Base-by-base conservation (phyloP, 2,329 filamentous ascomycete genomes). In the Penicillium glabrum region DNA sequence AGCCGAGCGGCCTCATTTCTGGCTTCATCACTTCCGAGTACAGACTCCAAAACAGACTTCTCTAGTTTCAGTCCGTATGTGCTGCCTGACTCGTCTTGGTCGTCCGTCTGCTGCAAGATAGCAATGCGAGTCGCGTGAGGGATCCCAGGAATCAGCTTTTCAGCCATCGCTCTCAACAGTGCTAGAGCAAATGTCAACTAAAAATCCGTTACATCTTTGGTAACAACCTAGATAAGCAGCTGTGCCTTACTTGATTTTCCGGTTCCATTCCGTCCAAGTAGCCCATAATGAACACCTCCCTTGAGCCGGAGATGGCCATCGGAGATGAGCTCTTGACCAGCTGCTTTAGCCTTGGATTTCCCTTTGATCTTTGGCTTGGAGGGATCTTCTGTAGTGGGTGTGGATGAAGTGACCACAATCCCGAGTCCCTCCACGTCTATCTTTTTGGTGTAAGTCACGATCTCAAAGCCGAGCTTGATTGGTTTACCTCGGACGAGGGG, bases 181-280 rank as follows among this genome's bases (percentile, higher is more conserved):
- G 89, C 87, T 89, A 46, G 3, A 7, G 1, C 5, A 14, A 41
- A 11, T 23, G 39, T 41, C 39, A 41, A 23, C 5, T 1, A 23
- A 14, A 23, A 6, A 2, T 21, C n/a, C 24, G 24, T 24, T 26
- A 13, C 26, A 39, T 21, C 26, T 23, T 27, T 23, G 21, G 27
- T 10, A 52, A 53, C 27, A 61, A 51, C 48, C 61, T 47, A 35
- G 13, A 37, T 16, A 26, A 13, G 16, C 2, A 16, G 23, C 2
- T 39, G 5, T 31, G 46, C 54, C 67, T 23, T 73, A 88, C 86
- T 93, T 4, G 89, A 93, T 69, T 96, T 96, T 6, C 91, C 91
- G 2, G 87, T 89, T 0, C 91, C 91, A 73, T 96, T 96, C 7
- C 89, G 82, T 0, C 91, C 91, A 21, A 93, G 80, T 1, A 96